These are phyloP conservation scores for Neospora caninum DNA, from an alignment of 169 alveolate species.

Conservation along the genomic window DNA sequence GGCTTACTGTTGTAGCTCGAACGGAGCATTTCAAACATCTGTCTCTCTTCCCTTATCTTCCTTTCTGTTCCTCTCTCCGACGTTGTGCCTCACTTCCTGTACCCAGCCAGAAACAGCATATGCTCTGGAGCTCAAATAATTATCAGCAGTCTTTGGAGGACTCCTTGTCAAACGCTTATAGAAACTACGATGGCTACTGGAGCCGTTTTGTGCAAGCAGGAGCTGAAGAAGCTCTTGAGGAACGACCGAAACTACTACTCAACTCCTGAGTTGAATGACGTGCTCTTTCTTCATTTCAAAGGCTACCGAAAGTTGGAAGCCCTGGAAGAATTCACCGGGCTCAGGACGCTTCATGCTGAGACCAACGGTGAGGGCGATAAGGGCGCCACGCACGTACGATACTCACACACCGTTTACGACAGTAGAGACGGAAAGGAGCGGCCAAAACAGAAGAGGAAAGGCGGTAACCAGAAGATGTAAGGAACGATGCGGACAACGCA, in stretches of 20 bases:
- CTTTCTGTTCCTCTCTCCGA: too few relatives aligned
- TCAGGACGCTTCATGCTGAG: constrained; percentile 88
- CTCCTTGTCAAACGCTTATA: too few relatives aligned
- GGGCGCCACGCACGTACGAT: neutral
- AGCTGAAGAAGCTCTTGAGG: constrained; percentile 30
- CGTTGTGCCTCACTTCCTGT: too few relatives aligned
- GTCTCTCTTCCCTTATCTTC: too few relatives aligned
- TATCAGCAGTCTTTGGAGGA: too few relatives aligned
- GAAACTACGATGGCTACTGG: constrained; percentile 18
- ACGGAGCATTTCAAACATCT: too few relatives aligned
- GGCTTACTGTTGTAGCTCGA: too few relatives aligned
- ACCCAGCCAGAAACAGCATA: too few relatives aligned
- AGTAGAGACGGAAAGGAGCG: neutral
- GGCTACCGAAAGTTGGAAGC: constrained; percentile 86
- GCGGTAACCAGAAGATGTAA: neutral
- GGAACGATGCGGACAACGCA: too few relatives aligned
- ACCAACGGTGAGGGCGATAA: constrained; percentile 81
- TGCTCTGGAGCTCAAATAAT: too few relatives aligned
- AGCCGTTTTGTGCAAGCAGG: constrained; percentile 36
- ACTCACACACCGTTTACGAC: neutral
- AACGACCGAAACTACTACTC: constrained; percentile 78
- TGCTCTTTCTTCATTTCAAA: constrained; percentile 87
- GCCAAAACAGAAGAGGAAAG: constrained; percentile 56
- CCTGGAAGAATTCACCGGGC: constrained; percentile 86
- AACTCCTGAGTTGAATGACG: constrained; percentile 88